Evolutionary conservation across 495 filamentous ascomycete species (phyloP).

Genomic region (Lepidopterella palustris): DNA sequence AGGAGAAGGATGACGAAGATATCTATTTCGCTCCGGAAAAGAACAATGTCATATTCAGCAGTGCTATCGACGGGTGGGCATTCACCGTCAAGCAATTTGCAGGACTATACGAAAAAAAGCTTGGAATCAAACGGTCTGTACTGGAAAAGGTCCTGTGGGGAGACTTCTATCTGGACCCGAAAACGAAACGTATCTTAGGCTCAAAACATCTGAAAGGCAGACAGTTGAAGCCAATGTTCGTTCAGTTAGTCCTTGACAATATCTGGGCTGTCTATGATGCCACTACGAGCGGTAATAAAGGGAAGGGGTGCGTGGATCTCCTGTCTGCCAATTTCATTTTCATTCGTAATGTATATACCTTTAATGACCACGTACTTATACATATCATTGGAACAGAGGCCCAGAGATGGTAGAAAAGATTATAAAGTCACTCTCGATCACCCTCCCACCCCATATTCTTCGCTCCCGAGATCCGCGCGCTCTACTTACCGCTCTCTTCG

Average conservation of each 20-base stretch:
- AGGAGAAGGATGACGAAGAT: slow-evolving; percentile 93
- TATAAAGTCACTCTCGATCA: slow-evolving; percentile 81
- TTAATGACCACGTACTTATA: slow-evolving; percentile 34
- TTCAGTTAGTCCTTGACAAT: slow-evolving; percentile 90
- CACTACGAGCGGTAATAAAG: slow-evolving; percentile 71
- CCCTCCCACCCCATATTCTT: slow-evolving; percentile 72
- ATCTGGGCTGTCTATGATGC: slow-evolving; percentile 97
- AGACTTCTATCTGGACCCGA: slow-evolving; percentile 93
- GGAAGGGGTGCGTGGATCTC: slow-evolving; percentile 61
- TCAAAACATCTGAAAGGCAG: slow-evolving; percentile 91
- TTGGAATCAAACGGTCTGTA: slow-evolving; percentile 84
- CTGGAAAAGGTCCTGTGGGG: slow-evolving; percentile 97
- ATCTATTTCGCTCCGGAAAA: slow-evolving; percentile 97
- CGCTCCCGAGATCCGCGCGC: slow-evolving; percentile 78
- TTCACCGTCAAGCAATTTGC: slow-evolving; percentile 96
- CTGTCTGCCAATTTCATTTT: slow-evolving; percentile 17
- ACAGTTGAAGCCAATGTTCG: slow-evolving; percentile 91
- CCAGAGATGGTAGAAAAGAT: slow-evolving; percentile 83
- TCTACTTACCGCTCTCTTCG: slow-evolving; percentile 78
- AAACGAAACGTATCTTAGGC: slow-evolving; percentile 86
- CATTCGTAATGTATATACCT: slow-evolving; percentile 24
- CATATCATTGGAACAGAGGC: slow-evolving; percentile 53
- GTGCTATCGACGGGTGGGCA: slow-evolving; percentile 95
- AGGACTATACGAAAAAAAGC: slow-evolving; percentile 87
- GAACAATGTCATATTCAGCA: slow-evolving; percentile 98